Base-by-base conservation (phyloP, 2,329 filamentous ascomycete species). In the Epichloe bromicola region DNA sequence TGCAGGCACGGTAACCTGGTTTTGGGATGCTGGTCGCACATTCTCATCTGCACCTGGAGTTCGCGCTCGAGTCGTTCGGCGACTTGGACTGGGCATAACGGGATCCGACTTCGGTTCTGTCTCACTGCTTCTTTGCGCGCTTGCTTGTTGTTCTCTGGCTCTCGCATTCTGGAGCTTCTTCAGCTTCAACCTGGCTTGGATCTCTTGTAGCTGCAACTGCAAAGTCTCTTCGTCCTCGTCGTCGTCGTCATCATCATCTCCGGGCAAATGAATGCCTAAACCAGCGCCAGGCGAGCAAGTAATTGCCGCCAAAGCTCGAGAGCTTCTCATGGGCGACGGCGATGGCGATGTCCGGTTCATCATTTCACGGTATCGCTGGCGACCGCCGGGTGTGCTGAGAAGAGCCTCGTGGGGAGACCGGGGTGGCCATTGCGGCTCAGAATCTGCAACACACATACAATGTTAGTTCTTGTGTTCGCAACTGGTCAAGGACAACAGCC, bases 151-250 rank as follows among this genome's bases (percentile, higher is more conserved):
- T 26, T 59, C 55, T 48, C 53, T 59, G 30, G 52, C 57, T 49
- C 59, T 66, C 46, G 66, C 67, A 62, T 83, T 83, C 64, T 93
- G 86, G 14, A 97, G 70, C 61, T 85, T 89, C 67, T 96, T 97
- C 56, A 97, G 68, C 66, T 85, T 93, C 49, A 97, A 70, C 54
- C 85, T 83, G 6, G 90, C 88, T 66, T 97, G 84, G 53, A 98
- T 95, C 51, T 87, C 88, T 56, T 90, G 83, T 5, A 97, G 72
- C 64, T 95, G 83, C 55, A 98, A 71, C 62, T 94, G 81, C 36
- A 97, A 70, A 1, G 82, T 94, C 71, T 97, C 90, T 65, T 96
- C 91, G 58, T 95, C 90, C 6, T 94, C 70, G 5, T 67, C 69
- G 47, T 67, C 69, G 47, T 69, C 62, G 26, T 62, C 61, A 26